phyloP scores from a whole-genome alignment of 768 basidiomycete genomes.

The Suillus clintonianus region DNA sequence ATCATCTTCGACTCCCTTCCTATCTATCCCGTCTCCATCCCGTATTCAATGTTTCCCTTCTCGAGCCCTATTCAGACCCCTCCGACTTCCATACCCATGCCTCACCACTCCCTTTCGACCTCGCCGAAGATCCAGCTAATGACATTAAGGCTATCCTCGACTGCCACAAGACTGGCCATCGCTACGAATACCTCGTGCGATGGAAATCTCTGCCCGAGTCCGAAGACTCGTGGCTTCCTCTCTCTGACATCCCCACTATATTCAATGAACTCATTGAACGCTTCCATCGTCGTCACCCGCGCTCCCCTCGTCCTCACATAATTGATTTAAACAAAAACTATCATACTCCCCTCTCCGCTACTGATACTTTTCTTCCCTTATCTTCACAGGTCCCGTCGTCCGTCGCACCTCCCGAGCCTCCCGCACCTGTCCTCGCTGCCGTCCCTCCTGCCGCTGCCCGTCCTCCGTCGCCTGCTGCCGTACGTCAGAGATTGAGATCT shows the following conservation, averaged over 20 bases:
- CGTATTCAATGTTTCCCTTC: conserved; percentile 41
- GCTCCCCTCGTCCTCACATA: neutral
- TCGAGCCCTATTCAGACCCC: conserved; percentile 21
- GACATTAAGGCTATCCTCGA: conserved; percentile 6
- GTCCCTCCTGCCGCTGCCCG: neutral
- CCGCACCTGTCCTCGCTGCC: neutral
- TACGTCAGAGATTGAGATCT: conserved; percentile 10
- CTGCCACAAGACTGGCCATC: conserved; percentile 4
- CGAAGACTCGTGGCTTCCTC: conserved; percentile 7
- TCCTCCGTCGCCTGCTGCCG: conserved; percentile 8
- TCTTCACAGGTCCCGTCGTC: neutral
- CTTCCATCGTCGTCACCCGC: neutral
- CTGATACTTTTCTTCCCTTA: neutral
- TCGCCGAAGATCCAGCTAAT: neutral
- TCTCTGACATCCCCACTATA: conserved; percentile 4
- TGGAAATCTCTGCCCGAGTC: conserved; percentile 14
- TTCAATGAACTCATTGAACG: conserved; percentile 3
- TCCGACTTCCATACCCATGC: conserved; percentile 33
- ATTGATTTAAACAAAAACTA: neutral
- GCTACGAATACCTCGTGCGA: conserved; percentile 20
- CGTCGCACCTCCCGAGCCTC: neutral
- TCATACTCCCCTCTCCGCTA: neutral
- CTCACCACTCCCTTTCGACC: conserved; percentile 6
- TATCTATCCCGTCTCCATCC: conserved; percentile 38
- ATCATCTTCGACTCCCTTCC: conserved; percentile 31